Percentiles rank a stretch among this genome's conserved stretches.
phyloP scores from a whole-genome alignment of 2,329 filamentous ascomycete genomes.

The Aspergillus udagawae region DNA sequence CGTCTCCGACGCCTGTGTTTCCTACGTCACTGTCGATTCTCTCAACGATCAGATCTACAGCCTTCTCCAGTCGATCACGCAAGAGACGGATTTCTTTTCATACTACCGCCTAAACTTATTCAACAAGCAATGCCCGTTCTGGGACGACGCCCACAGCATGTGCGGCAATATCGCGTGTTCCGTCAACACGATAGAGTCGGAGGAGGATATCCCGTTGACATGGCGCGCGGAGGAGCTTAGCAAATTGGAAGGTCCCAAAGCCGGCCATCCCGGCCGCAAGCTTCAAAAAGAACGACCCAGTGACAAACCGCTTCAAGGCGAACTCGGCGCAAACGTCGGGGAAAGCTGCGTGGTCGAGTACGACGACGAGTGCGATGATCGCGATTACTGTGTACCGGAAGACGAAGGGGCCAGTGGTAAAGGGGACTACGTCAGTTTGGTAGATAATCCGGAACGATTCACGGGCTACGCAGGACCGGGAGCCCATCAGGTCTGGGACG shows the following conservation, averaged over 20 bases:
- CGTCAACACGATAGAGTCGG: conserved; percentile 90
- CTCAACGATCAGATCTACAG: conserved; percentile 76
- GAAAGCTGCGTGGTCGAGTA: conserved; percentile 98
- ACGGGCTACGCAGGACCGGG: conserved; percentile 87
- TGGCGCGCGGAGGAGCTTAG: conserved; percentile 91
- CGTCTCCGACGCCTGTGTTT: conserved; percentile 90
- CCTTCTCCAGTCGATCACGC: conserved; percentile 73
- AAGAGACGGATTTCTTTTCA: conserved; percentile 93
- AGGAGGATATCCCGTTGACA: conserved; percentile 85
- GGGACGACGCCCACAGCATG: conserved; percentile 87
- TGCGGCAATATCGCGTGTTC: conserved; percentile 97
- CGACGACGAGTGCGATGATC: conserved; percentile 92
- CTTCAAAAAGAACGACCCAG: conserved; percentile 66
- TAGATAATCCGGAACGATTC: conserved; percentile 91
- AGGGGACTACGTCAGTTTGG: conserved; percentile 92
- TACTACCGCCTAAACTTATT: conserved; percentile 95
- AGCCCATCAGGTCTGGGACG: conserved; percentile 88
- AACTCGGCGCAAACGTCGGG: conserved; percentile 78
- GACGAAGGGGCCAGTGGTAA: conserved; percentile 83
- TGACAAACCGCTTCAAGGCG: conserved; percentile 71
- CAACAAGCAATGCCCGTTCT: conserved; percentile 92
- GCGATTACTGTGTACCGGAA: conserved; percentile 94
- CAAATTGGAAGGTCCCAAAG: conserved; percentile 85
- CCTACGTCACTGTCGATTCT: conserved; percentile 82
- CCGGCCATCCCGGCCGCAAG: conserved; percentile 77